Percentiles rank a stretch among this genome's conserved stretches.
Conservation (phyloP, 768 basidiomycete genomes). For the Paxillus ammoniavirescens region DNA sequence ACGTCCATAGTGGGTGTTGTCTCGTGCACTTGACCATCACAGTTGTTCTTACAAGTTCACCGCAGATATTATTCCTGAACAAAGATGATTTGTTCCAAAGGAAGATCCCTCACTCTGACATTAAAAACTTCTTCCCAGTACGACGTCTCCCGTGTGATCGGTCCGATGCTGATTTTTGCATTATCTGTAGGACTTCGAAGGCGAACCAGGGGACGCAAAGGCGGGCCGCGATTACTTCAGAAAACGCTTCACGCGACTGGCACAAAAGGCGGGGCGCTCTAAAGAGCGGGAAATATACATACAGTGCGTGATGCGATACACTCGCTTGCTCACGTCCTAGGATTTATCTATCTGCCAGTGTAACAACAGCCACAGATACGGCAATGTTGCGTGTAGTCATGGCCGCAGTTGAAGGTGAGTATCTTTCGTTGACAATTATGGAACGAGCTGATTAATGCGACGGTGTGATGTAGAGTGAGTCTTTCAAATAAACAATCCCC, state of each 20-base stretch:
- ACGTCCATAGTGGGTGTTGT: constrained; percentile 75
- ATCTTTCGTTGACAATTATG: not conserved
- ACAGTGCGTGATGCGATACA: constrained; percentile 57
- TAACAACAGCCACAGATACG: constrained; percentile 90
- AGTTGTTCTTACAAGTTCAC: constrained; percentile 1
- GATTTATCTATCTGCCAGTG: constrained; percentile 40
- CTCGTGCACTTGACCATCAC: not conserved
- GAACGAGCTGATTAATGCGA: constrained; percentile 4
- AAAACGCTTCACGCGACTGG: constrained; percentile 75
- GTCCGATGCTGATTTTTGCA: not conserved
- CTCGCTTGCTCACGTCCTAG: constrained; percentile 5
- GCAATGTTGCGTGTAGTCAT: constrained; percentile 87
- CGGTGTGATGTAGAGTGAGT: constrained; percentile 61
- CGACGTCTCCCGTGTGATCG: constrained; percentile 14
- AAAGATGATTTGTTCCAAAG: constrained; percentile 91
- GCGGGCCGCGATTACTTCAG: constrained; percentile 91
- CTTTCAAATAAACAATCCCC: constrained; percentile 21
- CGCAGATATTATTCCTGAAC: constrained; percentile 89
- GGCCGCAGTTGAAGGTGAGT: constrained; percentile 92
- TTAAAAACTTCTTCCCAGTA: constrained; percentile 88
- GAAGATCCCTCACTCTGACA: constrained; percentile 79
- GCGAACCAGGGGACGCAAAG: constrained; percentile 65
- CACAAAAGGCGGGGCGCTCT: constrained; percentile 80
- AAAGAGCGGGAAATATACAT: constrained; percentile 92
- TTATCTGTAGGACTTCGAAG: constrained; percentile 73